Evolutionary conservation across 1,139 yeast genomes (phyloP), one percentile per base, ranked within the genome.

Genomic region (Hansenula sp.): DNA sequence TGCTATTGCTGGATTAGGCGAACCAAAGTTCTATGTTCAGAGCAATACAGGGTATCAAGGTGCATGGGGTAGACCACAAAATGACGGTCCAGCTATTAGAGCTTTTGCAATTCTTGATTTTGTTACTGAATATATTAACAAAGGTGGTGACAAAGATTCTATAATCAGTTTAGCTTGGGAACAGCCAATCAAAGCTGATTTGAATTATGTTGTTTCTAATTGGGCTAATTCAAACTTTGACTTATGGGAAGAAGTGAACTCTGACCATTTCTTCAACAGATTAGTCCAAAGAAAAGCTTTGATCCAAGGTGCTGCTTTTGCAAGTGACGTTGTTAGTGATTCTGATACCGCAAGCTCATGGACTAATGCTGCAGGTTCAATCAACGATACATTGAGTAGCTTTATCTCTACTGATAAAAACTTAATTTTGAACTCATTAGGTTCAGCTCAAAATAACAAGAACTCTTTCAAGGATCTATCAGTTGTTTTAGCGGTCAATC

Each of bases 41-140:
- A 74, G 86, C 58, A 81, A 83, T 30, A 58, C 76, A 1, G 70
- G 83, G 1, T 89, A 84, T 55, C 62, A 66, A 24, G 80, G 69
- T 4, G 59, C 68, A 33, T 90, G 96, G 97, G 96, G 96, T 2
- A 71, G 97, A 52, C 97, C 97, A 1, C 97, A 90, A 64, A 73
- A 87, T 47, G 97, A 90, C 61, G 96, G 96, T 0, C 96, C 96
- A 0, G 93, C 93, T 0, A 70, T 90, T 45, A 72, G 96, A 51
- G 74, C 81, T 4, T 71, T 81, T 41, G 74, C 95, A 1, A 72
- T 83, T 17, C 59, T 77, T 37, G 74, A 76, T 48, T 87, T 79
- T 60, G 58, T 86, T 46, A 61, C 65, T 17, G 51, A 72, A 53
- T 66, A 8, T 61, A 63, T 48, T 60, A 65, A 33, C 49, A 29